phyloP scores from a whole-genome alignment of 2,329 filamentous ascomycete genomes.

The Penicillium sp. region DNA sequence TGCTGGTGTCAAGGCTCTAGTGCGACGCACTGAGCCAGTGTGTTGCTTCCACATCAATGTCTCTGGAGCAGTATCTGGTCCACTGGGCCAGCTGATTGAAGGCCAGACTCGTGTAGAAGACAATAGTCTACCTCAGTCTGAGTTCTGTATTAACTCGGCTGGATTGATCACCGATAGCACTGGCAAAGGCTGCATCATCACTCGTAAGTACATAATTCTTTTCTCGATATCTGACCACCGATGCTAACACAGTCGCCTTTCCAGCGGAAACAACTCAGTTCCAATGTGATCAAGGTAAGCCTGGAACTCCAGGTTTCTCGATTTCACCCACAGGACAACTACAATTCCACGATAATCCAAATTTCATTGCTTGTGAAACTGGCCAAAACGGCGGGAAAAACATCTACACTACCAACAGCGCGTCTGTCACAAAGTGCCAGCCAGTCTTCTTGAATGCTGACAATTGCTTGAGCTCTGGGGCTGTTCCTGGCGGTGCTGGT shows the following conservation, averaged over 20 bases:
- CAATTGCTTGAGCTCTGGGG: slow-evolving; percentile 28
- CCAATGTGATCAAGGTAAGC: slow-evolving; percentile 54
- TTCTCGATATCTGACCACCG: neutral
- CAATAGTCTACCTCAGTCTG: slow-evolving; percentile 38
- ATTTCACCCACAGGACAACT: slow-evolving; percentile 50
- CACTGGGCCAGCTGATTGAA: slow-evolving; percentile 54
- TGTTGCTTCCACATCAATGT: slow-evolving; percentile 52
- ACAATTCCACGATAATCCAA: slow-evolving; percentile 45
- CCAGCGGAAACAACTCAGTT: slow-evolving; percentile 52
- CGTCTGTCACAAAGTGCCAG: slow-evolving; percentile 30
- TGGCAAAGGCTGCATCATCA: slow-evolving; percentile 59
- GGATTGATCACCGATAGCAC: slow-evolving; percentile 51
- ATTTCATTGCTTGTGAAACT: slow-evolving; percentile 58
- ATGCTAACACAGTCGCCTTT: slow-evolving; percentile 9
- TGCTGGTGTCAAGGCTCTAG: slow-evolving; percentile 39
- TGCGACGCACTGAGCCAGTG: slow-evolving; percentile 28
- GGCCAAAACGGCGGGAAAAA: slow-evolving; percentile 37
- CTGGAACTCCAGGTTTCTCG: slow-evolving; percentile 51
- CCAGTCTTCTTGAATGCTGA: slow-evolving; percentile 31
- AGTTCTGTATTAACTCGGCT: slow-evolving; percentile 51
- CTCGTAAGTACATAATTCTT: slow-evolving; percentile 40
- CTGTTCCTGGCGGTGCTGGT: neutral
- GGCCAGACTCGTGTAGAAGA: slow-evolving; percentile 58
- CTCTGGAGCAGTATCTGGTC: slow-evolving; percentile 46
- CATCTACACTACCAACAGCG: slow-evolving; percentile 36